Evolutionary conservation across 1,139 yeast genomes (phyloP).

Genomic region (Tardiomyces blankii): DNA sequence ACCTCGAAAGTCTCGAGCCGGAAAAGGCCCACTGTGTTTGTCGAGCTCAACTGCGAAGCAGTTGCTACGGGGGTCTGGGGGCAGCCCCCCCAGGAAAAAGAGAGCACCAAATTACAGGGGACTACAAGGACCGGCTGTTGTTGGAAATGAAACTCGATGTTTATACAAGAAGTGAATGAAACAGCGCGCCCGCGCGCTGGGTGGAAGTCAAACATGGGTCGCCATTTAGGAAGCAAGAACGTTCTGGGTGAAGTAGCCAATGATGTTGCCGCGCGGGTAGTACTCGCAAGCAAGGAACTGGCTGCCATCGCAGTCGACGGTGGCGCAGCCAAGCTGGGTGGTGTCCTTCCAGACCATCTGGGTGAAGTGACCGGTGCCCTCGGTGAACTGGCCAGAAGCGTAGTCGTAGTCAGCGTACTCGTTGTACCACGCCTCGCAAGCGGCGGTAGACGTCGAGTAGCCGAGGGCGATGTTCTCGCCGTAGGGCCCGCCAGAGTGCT

Average conservation of each 20-base stretch:
- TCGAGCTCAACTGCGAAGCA: no score
- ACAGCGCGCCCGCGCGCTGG: not conserved
- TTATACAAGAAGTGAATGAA: not conserved
- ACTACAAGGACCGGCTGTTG: no score
- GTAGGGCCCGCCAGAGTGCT: slow-evolving; percentile 67
- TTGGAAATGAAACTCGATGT: not conserved
- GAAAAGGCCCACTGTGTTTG: no score
- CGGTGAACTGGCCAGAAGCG: slow-evolving; percentile 29
- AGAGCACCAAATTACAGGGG: no score
- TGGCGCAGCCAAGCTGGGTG: slow-evolving; percentile 67
- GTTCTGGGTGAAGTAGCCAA: slow-evolving; percentile 37
- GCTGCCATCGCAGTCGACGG: slow-evolving; percentile 26
- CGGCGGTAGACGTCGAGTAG: slow-evolving; percentile 40
- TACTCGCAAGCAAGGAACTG: slow-evolving; percentile 30
- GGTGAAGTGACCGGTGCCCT: slow-evolving; percentile 62
- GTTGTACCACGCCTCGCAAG: slow-evolving; percentile 76
- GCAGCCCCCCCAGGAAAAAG: no score
- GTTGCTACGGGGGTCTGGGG: no score
- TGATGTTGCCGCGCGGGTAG: slow-evolving; percentile 28
- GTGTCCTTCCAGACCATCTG: slow-evolving; percentile 75
- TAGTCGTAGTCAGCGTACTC: slow-evolving; percentile 44
- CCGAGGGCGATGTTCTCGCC: slow-evolving; percentile 91
- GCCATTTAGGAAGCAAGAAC: slow-evolving; percentile 26
- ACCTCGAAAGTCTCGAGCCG: no score
- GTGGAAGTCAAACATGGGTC: not conserved